phyloP scores from a whole-genome alignment of 495 filamentous ascomycete genomes.

The Parachaetomium inaequale region DNA sequence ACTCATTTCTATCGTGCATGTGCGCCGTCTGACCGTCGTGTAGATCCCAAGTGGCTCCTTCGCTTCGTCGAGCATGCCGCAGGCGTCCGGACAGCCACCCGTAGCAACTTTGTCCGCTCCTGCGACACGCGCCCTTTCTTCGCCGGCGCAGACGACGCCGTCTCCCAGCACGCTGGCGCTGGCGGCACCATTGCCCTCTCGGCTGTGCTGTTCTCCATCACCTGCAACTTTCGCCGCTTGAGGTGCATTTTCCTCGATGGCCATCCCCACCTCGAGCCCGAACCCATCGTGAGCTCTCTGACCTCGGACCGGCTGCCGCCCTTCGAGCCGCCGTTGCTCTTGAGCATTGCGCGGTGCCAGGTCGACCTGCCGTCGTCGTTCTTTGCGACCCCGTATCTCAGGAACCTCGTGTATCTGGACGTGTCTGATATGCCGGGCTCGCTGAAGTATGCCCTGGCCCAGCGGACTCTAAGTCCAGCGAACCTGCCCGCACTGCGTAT shows the following conservation, averaged over 20 bases:
- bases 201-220: not conserved
- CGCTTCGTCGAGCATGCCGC: slow-evolving; percentile 33
- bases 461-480: slow-evolving; percentile 27
- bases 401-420: slow-evolving; percentile 43
- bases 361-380: slow-evolving; percentile 31
- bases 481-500: slow-evolving; percentile 40
- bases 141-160: slow-evolving; percentile 33
- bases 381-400: slow-evolving; percentile 31
- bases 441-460: slow-evolving; percentile 24
- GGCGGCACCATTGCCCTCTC: not conserved
- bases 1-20: not conserved
- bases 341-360: slow-evolving; percentile 37
- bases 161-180: slow-evolving; percentile 21
- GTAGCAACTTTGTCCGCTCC: slow-evolving; percentile 28
- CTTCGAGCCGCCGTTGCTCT: slow-evolving; percentile 24
- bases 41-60: slow-evolving; percentile 41
- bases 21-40: slow-evolving; percentile 7
- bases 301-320: not conserved
- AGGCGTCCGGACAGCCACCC: slow-evolving; percentile 18
- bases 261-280: slow-evolving; percentile 35
- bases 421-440: slow-evolving; percentile 41
- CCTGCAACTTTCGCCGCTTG: slow-evolving; percentile 25
- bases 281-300: slow-evolving; percentile 16
- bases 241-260: slow-evolving; percentile 41
- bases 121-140: slow-evolving; percentile 40